Conservation (phyloP, 495 filamentous ascomycete species). For the Aspergillus sclerotioniger region DNA sequence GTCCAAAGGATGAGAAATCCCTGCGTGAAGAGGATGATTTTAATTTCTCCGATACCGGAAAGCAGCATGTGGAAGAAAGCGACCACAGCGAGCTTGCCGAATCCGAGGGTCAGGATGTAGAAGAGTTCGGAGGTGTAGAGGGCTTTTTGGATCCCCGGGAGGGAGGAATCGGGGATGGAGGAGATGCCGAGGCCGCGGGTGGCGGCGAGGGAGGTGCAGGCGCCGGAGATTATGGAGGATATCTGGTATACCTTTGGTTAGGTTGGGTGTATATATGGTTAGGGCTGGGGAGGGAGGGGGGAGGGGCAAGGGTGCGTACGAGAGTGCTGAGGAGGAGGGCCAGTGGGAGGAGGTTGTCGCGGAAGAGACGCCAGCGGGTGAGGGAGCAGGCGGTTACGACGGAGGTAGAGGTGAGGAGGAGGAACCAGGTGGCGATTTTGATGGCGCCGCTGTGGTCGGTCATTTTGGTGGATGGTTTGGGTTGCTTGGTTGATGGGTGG, state of each 20-base stretch:
- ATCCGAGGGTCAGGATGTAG: slow-evolving; percentile 4
- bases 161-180: not conserved
- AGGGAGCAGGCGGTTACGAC: slow-evolving; percentile 1
- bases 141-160: not conserved
- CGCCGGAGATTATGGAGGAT: not conserved
- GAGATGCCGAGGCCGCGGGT: not conserved
- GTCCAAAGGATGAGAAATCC: slow-evolving; percentile 1
- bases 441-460: not conserved
- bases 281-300: too few species aligned
- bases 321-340: not conserved
- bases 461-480: too few species aligned
- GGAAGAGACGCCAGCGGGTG: slow-evolving; percentile 2
- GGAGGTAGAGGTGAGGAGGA: not conserved
- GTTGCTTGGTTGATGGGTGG: too few species aligned
- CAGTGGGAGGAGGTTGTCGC: slow-evolving; percentile 1
- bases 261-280: not conserved
- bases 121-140: not conserved
- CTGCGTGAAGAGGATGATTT: not conserved
- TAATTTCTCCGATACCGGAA: not conserved
- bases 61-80: slow-evolving; percentile 2
- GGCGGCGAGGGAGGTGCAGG: not conserved
- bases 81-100: slow-evolving; percentile 5
- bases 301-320: not conserved
- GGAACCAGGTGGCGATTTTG: slow-evolving; percentile 3
- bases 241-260: not conserved